Base-by-base conservation (phyloP, 768 basidiomycete species). In the Phallus indusiatus region DNA sequence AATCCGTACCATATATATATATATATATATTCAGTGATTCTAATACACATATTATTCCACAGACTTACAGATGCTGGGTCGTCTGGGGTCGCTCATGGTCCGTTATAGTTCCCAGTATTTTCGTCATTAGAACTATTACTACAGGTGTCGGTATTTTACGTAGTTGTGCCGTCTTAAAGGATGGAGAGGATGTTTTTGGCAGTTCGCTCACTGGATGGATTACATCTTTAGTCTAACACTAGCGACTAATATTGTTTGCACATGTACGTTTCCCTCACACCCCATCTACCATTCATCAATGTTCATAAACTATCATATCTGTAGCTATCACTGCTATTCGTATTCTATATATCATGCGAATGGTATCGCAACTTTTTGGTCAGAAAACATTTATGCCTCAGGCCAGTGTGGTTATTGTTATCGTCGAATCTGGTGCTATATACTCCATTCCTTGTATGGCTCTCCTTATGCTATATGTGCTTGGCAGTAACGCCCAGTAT, bases 341-440 rank as follows among this genome's bases (percentile, higher is more conserved):
- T 17, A 71, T 75, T 47, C 74, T 70, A 70, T 62, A 64, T 55
- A 66, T 71, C 61, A 74, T 70, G 47, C 60, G 66, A 47, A 56
- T 62, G 56, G 66, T 65, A 18, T 62, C 66, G 37, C 59, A 53
- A 2, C 65, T 71, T 49, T 60, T 63, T 18, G 61, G 61, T 11
- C 36, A 55, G 47, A 1, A 60, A 65, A 52, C 55, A 63, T 17
- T 60, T 67, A 7, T 61, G 61, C 67, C 70, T 1, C n/a, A n/a
- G n/a, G n/a, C n/a, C n/a, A n/a, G n/a, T n/a, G 52, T 74, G 2
- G 58, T 76, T 11, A 60, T 62, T 35, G 65, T 73, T 34, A 63
- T 75, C 51, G 54, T 75, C 53, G 75, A 76, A 54, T 70, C 73
- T 10, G 75, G 74, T 20, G 63, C 65, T 9, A 65, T 76, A 4